Conservation (phyloP, 305 asterid genomes). For the Stenogyne calaminthoides region DNA sequence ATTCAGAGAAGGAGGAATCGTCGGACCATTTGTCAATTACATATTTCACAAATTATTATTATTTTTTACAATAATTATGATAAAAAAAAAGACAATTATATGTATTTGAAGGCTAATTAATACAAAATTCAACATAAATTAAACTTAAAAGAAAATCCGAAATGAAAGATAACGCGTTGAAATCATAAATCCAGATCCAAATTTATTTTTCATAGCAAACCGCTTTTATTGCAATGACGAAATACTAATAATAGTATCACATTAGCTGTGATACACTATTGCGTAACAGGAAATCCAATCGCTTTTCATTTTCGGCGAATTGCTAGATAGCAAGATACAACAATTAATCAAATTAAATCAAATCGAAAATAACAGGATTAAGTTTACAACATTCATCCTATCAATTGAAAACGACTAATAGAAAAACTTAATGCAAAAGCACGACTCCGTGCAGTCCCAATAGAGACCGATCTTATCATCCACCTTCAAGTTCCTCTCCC, state of each 20-base stretch:
- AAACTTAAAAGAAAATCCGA: background rate
- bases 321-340: background rate
- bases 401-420: background rate
- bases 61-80: no score
- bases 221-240: constrained; percentile 8
- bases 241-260: background rate
- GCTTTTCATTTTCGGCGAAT: background rate
- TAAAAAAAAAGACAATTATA: no score
- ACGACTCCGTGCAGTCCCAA: constrained; percentile 39
- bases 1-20: background rate
- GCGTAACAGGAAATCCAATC: background rate
- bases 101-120: background rate
- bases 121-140: no score
- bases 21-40: background rate
- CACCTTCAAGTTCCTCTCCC: constrained; percentile 33
- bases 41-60: no score
- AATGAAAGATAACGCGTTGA: background rate
- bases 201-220: background rate
- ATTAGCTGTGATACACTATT: background rate
- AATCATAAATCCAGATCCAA: background rate
- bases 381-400: background rate
- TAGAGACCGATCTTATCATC: constrained; percentile 48
- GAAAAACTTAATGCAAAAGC: constrained; percentile 39
- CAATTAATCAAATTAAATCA: background rate
- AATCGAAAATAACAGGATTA: background rate